These are phyloP conservation scores for Xylariales sp. DNA, from an alignment of 2,329 filamentous ascomycete species.

Conservation along the genomic window DNA sequence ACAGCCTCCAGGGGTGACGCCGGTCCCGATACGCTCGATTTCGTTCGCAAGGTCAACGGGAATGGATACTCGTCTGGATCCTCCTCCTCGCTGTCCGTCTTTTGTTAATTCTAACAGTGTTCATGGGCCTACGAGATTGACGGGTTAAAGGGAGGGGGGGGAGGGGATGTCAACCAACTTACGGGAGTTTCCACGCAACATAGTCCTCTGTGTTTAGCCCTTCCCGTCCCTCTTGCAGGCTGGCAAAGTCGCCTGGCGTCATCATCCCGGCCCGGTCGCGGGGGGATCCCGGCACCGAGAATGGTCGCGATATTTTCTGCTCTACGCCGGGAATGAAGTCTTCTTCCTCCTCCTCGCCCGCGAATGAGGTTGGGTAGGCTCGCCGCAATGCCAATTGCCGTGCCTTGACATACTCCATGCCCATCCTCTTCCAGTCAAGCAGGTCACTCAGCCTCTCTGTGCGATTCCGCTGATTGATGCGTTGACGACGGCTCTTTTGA, in stretches of 20 bases:
- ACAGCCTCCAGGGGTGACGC: conserved; percentile 57
- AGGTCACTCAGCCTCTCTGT: conserved; percentile 95
- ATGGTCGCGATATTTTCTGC: conserved; percentile 92
- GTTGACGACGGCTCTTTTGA: conserved; percentile 91
- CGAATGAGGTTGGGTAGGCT: conserved; percentile 90
- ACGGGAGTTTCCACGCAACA: conserved; percentile 97
- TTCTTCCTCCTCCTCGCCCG: conserved; percentile 81
- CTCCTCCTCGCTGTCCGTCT: conserved; percentile 80
- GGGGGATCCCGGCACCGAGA: conserved; percentile 94
- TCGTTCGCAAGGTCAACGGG: conserved; percentile 67
- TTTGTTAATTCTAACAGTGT: conserved; percentile 47
- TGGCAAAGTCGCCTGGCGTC: conserved; percentile 98
- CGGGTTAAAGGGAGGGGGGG: not conserved
- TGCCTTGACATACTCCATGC: conserved; percentile 98
- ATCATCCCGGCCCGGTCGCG: conserved; percentile 95
- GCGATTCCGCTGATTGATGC: conserved; percentile 98
- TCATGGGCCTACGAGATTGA: not conserved
- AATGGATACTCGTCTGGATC: conserved; percentile 80
- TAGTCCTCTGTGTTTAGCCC: conserved; percentile 97
- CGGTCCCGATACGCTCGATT: conserved; percentile 50
- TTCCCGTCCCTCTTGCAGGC: conserved; percentile 92
- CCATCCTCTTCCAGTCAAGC: conserved; percentile 99
- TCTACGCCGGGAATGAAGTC: conserved; percentile 93
- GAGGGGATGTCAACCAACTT: conserved; percentile 61
- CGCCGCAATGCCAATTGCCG: conserved; percentile 90